Evolutionary conservation across 2,329 filamentous ascomycete species (phyloP).

Genomic region (Aspergillus brunneoviolaceus): DNA sequence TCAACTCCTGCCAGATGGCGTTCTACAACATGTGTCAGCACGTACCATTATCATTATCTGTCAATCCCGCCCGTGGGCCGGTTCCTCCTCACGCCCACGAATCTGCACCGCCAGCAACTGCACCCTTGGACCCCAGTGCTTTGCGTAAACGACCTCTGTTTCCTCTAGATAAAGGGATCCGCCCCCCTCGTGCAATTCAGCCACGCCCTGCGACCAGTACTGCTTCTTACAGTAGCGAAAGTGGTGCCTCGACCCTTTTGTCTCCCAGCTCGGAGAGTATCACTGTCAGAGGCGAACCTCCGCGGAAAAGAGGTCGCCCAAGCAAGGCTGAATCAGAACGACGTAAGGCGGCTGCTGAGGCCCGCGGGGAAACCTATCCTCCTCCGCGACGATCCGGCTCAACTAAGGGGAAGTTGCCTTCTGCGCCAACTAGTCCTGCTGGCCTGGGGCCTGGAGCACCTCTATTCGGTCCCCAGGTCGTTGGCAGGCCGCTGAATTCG

Average conservation of each 20-base stretch:
- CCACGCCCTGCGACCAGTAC: conserved; percentile 38
- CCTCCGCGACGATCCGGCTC: conserved; percentile 30
- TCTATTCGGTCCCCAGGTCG: conserved; percentile 21
- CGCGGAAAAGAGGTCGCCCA: conserved; percentile 44
- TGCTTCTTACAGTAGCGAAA: conserved; percentile 36
- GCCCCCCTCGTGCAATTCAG: conserved; percentile 40
- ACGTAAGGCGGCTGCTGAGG: conserved; percentile 39
- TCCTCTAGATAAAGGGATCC: conserved; percentile 29
- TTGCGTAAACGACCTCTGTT: conserved; percentile 35
- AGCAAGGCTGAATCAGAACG: conserved; percentile 44
- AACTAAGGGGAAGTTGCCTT: conserved; percentile 28
- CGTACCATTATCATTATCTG: conserved; percentile 18
- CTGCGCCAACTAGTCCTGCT: conserved; percentile 34
- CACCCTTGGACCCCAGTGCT: conserved; percentile 25
- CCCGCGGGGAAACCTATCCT: conserved; percentile 42
- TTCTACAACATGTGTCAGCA: conserved; percentile 36
- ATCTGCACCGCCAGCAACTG: conserved; percentile 19
- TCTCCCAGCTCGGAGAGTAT: conserved; percentile 34
- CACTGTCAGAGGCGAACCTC: conserved; percentile 31
- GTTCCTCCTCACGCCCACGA: conserved; percentile 27
- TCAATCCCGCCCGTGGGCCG: conserved; percentile 15
- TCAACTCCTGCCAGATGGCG: conserved; percentile 39
- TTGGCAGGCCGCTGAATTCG: conserved; percentile 16
- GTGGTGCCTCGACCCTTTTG: conserved; percentile 33
- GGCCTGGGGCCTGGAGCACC: conserved; percentile 21